Conservation (phyloP, 2,329 filamentous ascomycete species). For the Cercospora canescens region DNA sequence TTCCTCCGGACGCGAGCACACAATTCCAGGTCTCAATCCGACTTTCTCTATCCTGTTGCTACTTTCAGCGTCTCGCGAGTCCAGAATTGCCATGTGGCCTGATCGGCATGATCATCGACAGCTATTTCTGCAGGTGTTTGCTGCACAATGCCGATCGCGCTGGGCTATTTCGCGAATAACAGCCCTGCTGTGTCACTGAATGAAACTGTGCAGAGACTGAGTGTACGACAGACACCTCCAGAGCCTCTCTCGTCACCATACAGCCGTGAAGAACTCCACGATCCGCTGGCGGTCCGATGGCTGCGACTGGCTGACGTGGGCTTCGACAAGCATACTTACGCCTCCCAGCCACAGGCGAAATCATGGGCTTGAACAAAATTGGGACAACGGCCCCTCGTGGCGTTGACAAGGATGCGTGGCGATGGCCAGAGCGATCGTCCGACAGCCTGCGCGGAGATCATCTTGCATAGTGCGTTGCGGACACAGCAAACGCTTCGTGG, state of each 20-base stretch:
- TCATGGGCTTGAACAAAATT: neutral
- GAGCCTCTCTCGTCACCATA: neutral
- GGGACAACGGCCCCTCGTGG: neutral
- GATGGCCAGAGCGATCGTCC: neutral
- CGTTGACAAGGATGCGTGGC: neutral
- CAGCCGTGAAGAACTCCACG: neutral
- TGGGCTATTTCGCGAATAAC: neutral
- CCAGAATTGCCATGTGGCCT: neutral
- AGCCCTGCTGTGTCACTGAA: neutral
- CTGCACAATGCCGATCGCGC: neutral
- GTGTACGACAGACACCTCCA: neutral
- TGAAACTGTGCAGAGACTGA: neutral
- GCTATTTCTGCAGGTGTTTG: neutral
- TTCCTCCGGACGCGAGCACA: neutral
- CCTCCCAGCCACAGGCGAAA: neutral
- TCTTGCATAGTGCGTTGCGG: no score
- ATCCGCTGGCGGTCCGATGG: neutral
- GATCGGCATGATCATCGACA: conserved; percentile 4
- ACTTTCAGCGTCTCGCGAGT: neutral
- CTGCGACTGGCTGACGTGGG: neutral
- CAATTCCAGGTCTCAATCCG: neutral
- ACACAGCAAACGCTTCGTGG: neutral
- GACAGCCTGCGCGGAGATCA: neutral
- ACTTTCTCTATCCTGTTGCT: neutral
- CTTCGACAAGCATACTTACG: conserved; percentile 1